phyloP scores from a whole-genome alignment of 768 basidiomycete species.

The Butyriboletus loyo region DNA sequence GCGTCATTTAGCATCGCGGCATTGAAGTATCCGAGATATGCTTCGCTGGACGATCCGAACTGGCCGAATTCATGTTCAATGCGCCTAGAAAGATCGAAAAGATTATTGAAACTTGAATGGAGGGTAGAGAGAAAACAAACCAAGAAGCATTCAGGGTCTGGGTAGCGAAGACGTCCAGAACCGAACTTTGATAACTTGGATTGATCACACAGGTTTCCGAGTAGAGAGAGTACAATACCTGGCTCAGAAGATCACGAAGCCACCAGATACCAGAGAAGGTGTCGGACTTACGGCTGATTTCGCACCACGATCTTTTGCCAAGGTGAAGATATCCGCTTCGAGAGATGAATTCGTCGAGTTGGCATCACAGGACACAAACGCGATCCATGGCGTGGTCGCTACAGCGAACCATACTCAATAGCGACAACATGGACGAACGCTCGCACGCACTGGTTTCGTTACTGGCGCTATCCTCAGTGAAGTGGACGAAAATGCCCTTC shows the following conservation, averaged over 20 bases:
- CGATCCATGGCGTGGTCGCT: constrained; percentile 88
- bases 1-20: constrained; percentile 59
- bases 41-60: constrained; percentile 48
- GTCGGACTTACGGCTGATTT: constrained; percentile 61
- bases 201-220: constrained; percentile 77
- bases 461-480: constrained; percentile 58
- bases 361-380: constrained; percentile 77
- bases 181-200: constrained; percentile 61
- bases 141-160: constrained; percentile 56
- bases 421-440: constrained; percentile 20
- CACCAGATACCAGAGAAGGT: background rate
- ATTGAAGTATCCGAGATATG: constrained; percentile 55
- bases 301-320: constrained; percentile 76
- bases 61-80: constrained; percentile 63
- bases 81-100: constrained; percentile 31
- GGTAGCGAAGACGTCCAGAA: constrained; percentile 76
- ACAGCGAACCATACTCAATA: constrained; percentile 16
- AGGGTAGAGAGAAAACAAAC: constrained; percentile 33
- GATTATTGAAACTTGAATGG: background rate
- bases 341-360: constrained; percentile 66
- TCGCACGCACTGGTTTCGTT: constrained; percentile 50
- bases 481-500: constrained; percentile 82
- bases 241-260: constrained; percentile 1
- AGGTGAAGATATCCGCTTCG: constrained; percentile 74
- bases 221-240: constrained; percentile 77